Base-by-base conservation (phyloP, 306 rosid genomes). In the Erythrophleum fordii region DNA sequence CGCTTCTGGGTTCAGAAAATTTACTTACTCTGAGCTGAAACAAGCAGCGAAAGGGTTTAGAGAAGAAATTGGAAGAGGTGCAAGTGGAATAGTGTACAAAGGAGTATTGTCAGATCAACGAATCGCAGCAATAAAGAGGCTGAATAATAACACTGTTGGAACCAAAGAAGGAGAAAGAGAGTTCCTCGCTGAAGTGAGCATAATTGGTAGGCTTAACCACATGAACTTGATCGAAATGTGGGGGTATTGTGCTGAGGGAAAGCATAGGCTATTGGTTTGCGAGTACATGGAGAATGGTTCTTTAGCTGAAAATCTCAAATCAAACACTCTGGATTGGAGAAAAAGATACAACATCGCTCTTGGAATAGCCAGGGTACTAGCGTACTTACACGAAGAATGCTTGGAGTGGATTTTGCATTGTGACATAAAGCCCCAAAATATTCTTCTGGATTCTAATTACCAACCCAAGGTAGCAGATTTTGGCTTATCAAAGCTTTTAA, bases 381-480 rank as follows among this genome's bases (percentile, higher is more conserved):
- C 62, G 1, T 56, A 56, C 62, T 11, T 56, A 9, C 62, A 56
- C 28, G 62, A 56, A 56, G 62, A 56, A 56, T 56, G 62, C 4
- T 56, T 56, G 62, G 62, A 56, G 13, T 56, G 62, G 62, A 56
- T 56, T 9, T 28, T 56, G 13, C 62, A 56, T 10, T 56, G 62
- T 22, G 62, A 56, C 16, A 23, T 56, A 56, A 56, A 56, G 14
- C 62, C 62, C 0, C 62, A 22, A 5, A 56, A 56, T 4, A 23
- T 56, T 25, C 84, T 81, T 53, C 49, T 81, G 7, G 80, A 81
- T 44, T 29, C 64, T 0, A 55, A 66, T 18, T 81, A 74, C 3
- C 77, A 76, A 1, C 81, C 85, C 77, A 82, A 82, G 85, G 70
- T 82, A 48, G 81, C 85, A 4, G 85, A 76, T 82, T 82, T 82